A percentile compares a stretch with the other conserved stretches of the same genome.
Conservation (phyloP, 192 early-diverging fungal genomes). For the Geosiphon pyriformis region DNA sequence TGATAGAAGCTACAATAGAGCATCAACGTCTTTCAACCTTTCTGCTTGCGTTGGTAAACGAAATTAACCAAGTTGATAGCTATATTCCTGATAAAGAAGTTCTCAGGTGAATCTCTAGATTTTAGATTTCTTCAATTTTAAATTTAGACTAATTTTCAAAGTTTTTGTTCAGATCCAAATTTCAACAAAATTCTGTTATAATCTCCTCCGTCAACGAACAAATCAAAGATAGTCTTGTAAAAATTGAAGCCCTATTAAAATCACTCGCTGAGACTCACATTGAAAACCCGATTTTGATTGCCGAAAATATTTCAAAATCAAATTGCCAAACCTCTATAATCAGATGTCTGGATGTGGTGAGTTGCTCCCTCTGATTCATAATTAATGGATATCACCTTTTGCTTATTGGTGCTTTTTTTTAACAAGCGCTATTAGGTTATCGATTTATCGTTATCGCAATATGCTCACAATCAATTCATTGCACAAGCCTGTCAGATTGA, state of each 20-base stretch:
- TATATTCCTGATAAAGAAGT: neutral
- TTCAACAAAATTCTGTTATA: neutral
- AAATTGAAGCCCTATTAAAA: constrained; percentile 3
- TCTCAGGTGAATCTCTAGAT: neutral
- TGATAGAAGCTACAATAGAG: neutral
- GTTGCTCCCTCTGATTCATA: neutral
- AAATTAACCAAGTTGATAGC: neutral
- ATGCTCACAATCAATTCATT: constrained; percentile 1
- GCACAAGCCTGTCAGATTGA: constrained; percentile 2
- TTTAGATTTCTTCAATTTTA: no score
- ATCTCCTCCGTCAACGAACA: neutral
- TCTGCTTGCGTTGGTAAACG: constrained; percentile 6
- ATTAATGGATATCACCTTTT: neutral
- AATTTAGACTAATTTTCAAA: no score
- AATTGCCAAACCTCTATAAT: neutral
- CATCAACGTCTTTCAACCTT: constrained; percentile 3
- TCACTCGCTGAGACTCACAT: neutral
- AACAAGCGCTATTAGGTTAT: constrained; percentile 1
- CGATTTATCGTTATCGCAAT: constrained; percentile 9
- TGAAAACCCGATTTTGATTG: constrained; percentile 7
- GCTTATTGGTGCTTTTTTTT: neutral
- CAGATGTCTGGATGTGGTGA: constrained; percentile 1
- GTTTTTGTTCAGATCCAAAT: constrained; percentile 3
- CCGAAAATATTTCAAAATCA: constrained; percentile 1
- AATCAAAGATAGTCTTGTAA: neutral